Percentiles rank a stretch among this genome's conserved stretches.
Evolutionary conservation across 2,329 filamentous ascomycete species (phyloP).

Genomic region (Calonectria multiphialidica): DNA sequence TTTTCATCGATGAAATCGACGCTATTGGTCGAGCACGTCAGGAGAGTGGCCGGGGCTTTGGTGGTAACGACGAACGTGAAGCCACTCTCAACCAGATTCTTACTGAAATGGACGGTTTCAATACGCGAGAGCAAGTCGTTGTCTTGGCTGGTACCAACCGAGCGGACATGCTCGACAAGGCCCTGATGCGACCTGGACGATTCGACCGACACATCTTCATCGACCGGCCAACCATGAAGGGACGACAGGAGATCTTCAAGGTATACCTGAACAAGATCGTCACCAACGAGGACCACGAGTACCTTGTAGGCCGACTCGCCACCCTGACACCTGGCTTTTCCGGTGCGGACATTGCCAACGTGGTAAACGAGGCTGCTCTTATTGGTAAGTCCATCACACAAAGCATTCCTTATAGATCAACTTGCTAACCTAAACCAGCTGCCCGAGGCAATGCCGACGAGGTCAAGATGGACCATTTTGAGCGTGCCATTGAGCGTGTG

Average conservation of each 20-base stretch:
- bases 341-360: slow-evolving; percentile 98
- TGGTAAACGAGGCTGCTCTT: slow-evolving; percentile 95
- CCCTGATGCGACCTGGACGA: slow-evolving; percentile 94
- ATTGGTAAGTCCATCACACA: slow-evolving; percentile 75
- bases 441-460: slow-evolving; percentile 84
- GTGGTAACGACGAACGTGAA: slow-evolving; percentile 97
- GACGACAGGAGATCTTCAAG: slow-evolving; percentile 93
- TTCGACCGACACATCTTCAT: slow-evolving; percentile 98
- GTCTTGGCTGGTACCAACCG: slow-evolving; percentile 97
- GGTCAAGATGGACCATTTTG: slow-evolving; percentile 92
- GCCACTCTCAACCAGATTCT: slow-evolving; percentile 98
- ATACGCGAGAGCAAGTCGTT: slow-evolving; percentile 95
- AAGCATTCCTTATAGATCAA: not conserved
- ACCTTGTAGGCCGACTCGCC: slow-evolving; percentile 87
- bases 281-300: slow-evolving; percentile 89
- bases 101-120: slow-evolving; percentile 99
- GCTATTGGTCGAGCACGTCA: slow-evolving; percentile 92
- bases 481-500: slow-evolving; percentile 97
- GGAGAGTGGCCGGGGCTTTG: slow-evolving; percentile 78
- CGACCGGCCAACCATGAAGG: slow-evolving; percentile 96
- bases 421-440: slow-evolving; percentile 63
- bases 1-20: slow-evolving; percentile 99
- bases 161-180: slow-evolving; percentile 94
- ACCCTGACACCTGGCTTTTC: slow-evolving; percentile 97
- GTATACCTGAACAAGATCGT: slow-evolving; percentile 96